Base-by-base conservation (phyloP, 75 land plant genomes). In the Isoetes taiwanensis region DNA sequence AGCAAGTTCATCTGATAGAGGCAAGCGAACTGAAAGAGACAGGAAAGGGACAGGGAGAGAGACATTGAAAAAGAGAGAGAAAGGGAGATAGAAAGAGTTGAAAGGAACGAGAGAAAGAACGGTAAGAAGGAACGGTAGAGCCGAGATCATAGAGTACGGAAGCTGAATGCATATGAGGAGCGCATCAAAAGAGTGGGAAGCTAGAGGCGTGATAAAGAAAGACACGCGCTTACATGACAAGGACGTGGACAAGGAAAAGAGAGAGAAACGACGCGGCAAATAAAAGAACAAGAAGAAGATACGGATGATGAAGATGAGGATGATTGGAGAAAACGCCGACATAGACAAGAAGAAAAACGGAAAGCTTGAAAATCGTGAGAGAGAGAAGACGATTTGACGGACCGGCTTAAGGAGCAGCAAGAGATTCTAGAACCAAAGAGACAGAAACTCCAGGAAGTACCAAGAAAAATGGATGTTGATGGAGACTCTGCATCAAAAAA, bases 211-310 rank as follows among this genome's bases (percentile, higher is more conserved):
- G 96, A 89, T 20, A 88, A 61, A 66, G 99, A 94, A 48, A 61
- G 84, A 8, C 72, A 71, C n/a, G 61, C 69, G 99, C 40, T 75
- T 70, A 56, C 43, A 80, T 75, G 99, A 94, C 64, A 89, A 71
- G 58, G 99, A 94, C 29, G 75, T 76, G 56, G 94, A 89, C 61
- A 94, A 89, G 79, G 99, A 94, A 4, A 72, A 52, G 86, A 85
- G 34, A 76, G 81, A 10, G 79, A 89, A 28, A 52, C 86, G n/a
- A 67, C 73, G 68, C 75, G 73, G 62, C 80, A 74, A 40, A 76
- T 94, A 26, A 57, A 61, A 39, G 79, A 82, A 20, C 80, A 89
- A 32, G 99, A 84, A 54, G 78, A 77, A 40, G 89, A 75, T 41
- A 79, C 65, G 54, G 84, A 85, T 55, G 89, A 86, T 32, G 96